Evolutionary conservation across 202 grass and related monocot genomes (phyloP), one percentile per base, ranked within the genome.

Genomic region (Eragrostis tef): DNA sequence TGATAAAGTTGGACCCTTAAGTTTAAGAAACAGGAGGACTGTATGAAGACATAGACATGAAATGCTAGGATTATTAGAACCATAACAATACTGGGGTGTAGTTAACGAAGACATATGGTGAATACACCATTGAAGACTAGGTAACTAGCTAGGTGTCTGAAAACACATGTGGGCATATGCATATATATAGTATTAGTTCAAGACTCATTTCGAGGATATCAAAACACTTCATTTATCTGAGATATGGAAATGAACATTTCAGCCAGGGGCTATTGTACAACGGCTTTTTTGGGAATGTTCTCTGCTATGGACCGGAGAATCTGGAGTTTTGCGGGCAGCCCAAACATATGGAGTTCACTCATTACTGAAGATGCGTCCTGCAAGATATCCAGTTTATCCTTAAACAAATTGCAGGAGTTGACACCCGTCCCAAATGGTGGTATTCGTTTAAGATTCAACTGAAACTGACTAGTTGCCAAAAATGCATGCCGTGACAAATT

Each of bases 251-350:
- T n/a, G n/a, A n/a, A n/a, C n/a, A n/a, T n/a, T n/a, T n/a, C n/a
- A n/a, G n/a, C n/a, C n/a, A n/a, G n/a, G n/a, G n/a, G n/a, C n/a
- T n/a, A 3, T 31, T 31, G 72, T 24, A 9, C 72, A 66, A 59
- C 26, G 27, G 50, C 80, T 39, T 39, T 39, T 39, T 31, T 31
- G 0, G 3, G 3, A 88, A 75, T 80, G 86, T 84, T 84, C 43
- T 67, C 51, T 71, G 67, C 70, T 39, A 63, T 24, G 75, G 76
- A 70, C 81, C 34, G 0, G 15, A 19, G 0, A 81, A 82, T 36
- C 77, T 85, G 82, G 77, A 81, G 39, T 48, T 56, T 89, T 89
- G 77, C 82, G 77, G 11, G 56, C 64, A 36, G 81, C 65, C 81
- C 82, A 85, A 81, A 89, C 81, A n/a, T 8, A 8, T 54, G 78